Evolutionary conservation across 208 protist genomes (phyloP).

Genomic region (Leishmania tarentolae): DNA sequence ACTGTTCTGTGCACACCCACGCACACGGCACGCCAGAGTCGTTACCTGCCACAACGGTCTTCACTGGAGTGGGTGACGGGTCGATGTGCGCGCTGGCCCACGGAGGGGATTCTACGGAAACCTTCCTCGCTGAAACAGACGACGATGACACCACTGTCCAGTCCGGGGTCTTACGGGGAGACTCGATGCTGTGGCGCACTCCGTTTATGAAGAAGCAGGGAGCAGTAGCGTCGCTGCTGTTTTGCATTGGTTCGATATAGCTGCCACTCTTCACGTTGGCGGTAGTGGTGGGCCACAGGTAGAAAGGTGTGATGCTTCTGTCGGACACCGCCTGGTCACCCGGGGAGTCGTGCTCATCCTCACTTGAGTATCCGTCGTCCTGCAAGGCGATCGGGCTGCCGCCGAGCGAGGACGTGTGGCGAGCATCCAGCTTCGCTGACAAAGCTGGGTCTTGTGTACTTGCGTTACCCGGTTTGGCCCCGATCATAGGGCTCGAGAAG

Average conservation of each 20-base stretch:
- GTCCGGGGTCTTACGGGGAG: conserved; percentile 3
- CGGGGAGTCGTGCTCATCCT: conserved; percentile 26
- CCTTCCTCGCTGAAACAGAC: neutral
- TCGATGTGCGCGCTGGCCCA: neutral
- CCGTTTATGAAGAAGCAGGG: conserved; percentile 26
- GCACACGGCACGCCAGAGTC: conserved; percentile 1
- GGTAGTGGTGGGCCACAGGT: neutral
- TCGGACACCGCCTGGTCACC: conserved; percentile 4
- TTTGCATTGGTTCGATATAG: neutral
- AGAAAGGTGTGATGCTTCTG: conserved; percentile 1
- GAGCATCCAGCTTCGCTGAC: neutral
- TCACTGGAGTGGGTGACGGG: neutral
- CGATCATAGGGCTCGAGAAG: neutral
- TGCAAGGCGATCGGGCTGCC: neutral
- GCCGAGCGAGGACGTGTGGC: neutral
- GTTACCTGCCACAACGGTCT: conserved; percentile 12
- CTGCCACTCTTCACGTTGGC: neutral
- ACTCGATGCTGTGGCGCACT: conserved; percentile 17
- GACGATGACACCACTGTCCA: neutral
- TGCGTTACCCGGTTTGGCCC: neutral
- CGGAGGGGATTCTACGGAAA: neutral
- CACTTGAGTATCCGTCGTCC: conserved; percentile 25
- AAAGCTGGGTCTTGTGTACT: neutral
- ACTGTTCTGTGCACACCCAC: conserved; percentile 11
- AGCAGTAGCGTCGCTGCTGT: neutral